Evolutionary conservation across 495 filamentous ascomycete species (phyloP).

Genomic region (Talaromyces stipitatus): DNA sequence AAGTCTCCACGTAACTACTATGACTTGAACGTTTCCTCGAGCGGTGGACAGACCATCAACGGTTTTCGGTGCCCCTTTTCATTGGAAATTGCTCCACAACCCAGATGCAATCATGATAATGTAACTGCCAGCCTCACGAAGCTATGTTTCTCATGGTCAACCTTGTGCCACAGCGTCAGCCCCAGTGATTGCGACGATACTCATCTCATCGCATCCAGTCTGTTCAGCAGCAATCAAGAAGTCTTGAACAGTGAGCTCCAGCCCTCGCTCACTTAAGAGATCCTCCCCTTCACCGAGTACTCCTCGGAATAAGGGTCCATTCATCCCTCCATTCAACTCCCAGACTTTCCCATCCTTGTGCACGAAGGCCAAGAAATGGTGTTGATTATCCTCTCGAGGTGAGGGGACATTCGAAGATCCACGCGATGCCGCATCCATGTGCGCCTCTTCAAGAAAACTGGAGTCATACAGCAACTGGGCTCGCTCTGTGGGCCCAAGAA

Average conservation of each 20-base stretch:
- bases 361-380: slow-evolving; percentile 78
- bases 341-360: slow-evolving; percentile 61
- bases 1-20: no score
- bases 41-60: no score
- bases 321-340: slow-evolving; percentile 73
- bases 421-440: slow-evolving; percentile 56
- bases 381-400: slow-evolving; percentile 52
- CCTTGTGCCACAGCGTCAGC: not conserved
- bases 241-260: slow-evolving; percentile 53
- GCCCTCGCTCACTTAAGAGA: slow-evolving; percentile 56
- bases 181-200: not conserved
- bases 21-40: no score
- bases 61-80: no score
- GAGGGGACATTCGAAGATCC: slow-evolving; percentile 62
- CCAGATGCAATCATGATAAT: no score
- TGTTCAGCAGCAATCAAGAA: slow-evolving; percentile 40
- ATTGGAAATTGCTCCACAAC: no score
- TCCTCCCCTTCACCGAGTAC: slow-evolving; percentile 54
- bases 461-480: slow-evolving; percentile 64
- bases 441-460: slow-evolving; percentile 56
- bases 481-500: slow-evolving; percentile 37
- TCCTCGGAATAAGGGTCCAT: slow-evolving; percentile 69
- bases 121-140: no score
- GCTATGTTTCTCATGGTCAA: no score
- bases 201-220: slow-evolving; percentile 4